Percentiles rank a stretch among this genome's conserved stretches.
Conservation (phyloP, 495 filamentous ascomycete genomes). For the Penicillium nucicola region DNA sequence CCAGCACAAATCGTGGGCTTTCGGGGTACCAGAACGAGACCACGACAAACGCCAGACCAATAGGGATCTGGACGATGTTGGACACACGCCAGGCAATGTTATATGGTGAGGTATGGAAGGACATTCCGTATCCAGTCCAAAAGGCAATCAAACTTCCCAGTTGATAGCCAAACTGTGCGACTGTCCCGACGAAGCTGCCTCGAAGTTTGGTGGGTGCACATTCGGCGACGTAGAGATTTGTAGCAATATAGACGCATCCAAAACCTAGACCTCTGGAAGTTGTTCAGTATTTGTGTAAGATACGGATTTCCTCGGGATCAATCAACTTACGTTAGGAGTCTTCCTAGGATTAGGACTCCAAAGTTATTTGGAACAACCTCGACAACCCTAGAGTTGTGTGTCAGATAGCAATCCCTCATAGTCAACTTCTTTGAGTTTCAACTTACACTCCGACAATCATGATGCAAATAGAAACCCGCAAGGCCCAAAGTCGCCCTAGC, state of each 20-base stretch:
- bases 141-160: constrained; percentile 37
- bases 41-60: constrained; percentile 30
- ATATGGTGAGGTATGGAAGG: constrained; percentile 34
- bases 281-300: background rate
- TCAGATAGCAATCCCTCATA: constrained; percentile 3
- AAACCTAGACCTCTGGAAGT: constrained; percentile 30
- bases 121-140: constrained; percentile 40
- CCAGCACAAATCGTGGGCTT: constrained; percentile 29
- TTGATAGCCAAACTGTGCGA: constrained; percentile 26
- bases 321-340: constrained; percentile 28
- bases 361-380: constrained; percentile 38
- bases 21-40: constrained; percentile 37
- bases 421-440: no score
- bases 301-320: background rate
- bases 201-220: constrained; percentile 30
- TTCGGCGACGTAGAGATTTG: constrained; percentile 38
- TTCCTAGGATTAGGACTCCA: constrained; percentile 30
- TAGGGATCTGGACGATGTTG: constrained; percentile 34
- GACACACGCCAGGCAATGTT: constrained; percentile 40
- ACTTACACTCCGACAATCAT: constrained; percentile 31
- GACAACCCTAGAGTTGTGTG: constrained; percentile 16
- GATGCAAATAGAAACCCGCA: constrained; percentile 28
- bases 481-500: constrained; percentile 32
- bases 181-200: constrained; percentile 35
- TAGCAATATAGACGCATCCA: constrained; percentile 37